Evolutionary conservation across 1,284 basidiomycete genomes (phyloP).

Genomic region (Leccinum cinnamomeum): DNA sequence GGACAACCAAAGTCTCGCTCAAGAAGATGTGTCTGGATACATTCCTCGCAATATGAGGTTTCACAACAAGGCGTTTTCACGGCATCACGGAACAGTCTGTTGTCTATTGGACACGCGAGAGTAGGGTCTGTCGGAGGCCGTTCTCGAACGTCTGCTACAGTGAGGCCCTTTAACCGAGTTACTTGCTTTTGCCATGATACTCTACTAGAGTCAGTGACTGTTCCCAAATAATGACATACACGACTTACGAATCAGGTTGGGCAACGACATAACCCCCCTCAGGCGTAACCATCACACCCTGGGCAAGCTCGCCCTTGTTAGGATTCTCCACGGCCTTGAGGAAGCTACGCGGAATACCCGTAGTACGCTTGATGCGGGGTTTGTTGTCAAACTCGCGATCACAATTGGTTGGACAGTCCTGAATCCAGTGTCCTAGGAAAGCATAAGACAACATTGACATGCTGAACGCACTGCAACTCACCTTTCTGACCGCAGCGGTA

Average conservation of each 20-base stretch:
- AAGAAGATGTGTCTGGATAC: constrained; percentile 86
- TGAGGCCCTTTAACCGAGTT: constrained; percentile 73
- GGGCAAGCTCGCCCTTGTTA: constrained; percentile 66
- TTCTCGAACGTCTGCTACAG: constrained; percentile 84
- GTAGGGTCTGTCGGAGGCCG: constrained; percentile 74
- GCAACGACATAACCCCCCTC: constrained; percentile 96
- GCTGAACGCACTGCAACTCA: constrained; percentile 39
- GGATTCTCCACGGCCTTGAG: constrained; percentile 94
- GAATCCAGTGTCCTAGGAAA: constrained; percentile 93
- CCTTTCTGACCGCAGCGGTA: constrained; percentile 98
- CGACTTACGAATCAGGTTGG: constrained; percentile 84
- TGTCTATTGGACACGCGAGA: constrained; percentile 85
- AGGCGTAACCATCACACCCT: constrained; percentile 94
- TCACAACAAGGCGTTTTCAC: constrained; percentile 91
- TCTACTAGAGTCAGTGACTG: constrained; percentile 40
- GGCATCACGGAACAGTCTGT: constrained; percentile 85
- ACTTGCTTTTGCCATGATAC: constrained; percentile 93
- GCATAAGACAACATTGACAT: constrained; percentile 3
- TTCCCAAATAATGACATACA: neutral
- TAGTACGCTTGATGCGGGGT: constrained; percentile 96
- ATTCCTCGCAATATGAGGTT: constrained; percentile 92
- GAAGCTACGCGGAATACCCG: constrained; percentile 97
- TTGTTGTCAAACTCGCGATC: constrained; percentile 93
- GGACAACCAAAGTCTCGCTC: constrained; percentile 94
- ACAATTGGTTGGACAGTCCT: constrained; percentile 97